A percentile compares a stretch with the other conserved stretches of the same genome.
phyloP scores from a whole-genome alignment of 225 moss, liverwort and hornwort genomes.

The Ulota crispa region DNA sequence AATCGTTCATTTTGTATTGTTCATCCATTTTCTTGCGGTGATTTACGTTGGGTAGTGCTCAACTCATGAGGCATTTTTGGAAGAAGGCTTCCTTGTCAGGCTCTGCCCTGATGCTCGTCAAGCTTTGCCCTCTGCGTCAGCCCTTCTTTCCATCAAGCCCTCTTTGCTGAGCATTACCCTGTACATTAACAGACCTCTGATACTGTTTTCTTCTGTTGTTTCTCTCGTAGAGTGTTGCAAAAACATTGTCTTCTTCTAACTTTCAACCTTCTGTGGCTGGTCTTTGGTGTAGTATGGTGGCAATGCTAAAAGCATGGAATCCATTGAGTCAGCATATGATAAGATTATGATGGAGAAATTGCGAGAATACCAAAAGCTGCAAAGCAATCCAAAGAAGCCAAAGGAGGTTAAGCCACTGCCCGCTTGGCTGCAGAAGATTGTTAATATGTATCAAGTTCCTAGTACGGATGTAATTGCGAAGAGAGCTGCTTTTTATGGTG shows the following conservation, averaged over 20 bases:
- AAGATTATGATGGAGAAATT: constrained; percentile 98
- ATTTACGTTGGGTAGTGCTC: no score
- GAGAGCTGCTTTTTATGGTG: constrained; percentile 69
- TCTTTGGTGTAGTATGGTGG: constrained; percentile 48
- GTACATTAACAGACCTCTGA: not conserved
- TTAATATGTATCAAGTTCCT: constrained; percentile 76
- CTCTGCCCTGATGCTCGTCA: no score
- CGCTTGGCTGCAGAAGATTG: constrained; percentile 72
- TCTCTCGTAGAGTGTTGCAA: not conserved
- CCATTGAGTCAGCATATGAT: constrained; percentile 90
- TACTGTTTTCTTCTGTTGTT: not conserved
- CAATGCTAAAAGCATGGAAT: constrained; percentile 80
- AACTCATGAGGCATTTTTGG: no score
- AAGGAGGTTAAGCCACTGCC: constrained; percentile 76
- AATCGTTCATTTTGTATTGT: no score
- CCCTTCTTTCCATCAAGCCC: no score
- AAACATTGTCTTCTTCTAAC: constrained; percentile 4
- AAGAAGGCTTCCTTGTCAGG: no score
- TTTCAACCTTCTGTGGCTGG: constrained; percentile 2
- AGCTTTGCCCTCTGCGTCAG: no score
- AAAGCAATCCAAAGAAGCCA: constrained; percentile 68
- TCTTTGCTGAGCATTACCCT: no score
- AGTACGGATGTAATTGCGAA: constrained; percentile 54
- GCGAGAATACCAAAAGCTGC: constrained; percentile 75
- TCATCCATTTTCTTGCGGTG: no score